These are phyloP conservation scores for Ustilago curta DNA, from an alignment of 1,284 basidiomycete species.

Conservation along the genomic window DNA sequence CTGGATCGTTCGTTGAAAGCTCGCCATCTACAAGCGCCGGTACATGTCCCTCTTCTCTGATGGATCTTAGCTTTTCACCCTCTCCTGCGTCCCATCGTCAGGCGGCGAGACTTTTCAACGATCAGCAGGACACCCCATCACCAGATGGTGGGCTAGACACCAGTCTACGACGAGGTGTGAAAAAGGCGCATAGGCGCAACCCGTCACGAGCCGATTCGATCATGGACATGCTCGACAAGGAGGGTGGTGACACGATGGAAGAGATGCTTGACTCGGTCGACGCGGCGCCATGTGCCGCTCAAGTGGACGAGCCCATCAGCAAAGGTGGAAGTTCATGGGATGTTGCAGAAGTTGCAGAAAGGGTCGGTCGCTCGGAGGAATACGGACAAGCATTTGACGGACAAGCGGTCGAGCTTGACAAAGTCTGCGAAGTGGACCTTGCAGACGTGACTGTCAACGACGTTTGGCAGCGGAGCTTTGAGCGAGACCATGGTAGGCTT, in stretches of 20 bases:
- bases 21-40: conserved; percentile 31
- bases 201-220: conserved; percentile 34
- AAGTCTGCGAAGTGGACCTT: conserved; percentile 17
- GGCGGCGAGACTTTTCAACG: no score
- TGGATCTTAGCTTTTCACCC: conserved; percentile 27
- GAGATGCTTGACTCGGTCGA: conserved; percentile 17
- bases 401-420: not conserved
- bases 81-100: conserved; percentile 8
- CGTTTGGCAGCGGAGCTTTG: conserved; percentile 16
- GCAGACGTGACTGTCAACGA: conserved; percentile 26
- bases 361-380: not conserved
- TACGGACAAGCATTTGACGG: not conserved
- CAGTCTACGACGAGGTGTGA: no score
- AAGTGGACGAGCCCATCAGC: not conserved
- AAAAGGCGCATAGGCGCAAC: conserved; percentile 14
- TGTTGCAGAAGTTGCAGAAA: not conserved
- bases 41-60: conserved; percentile 15
- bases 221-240: conserved; percentile 23
- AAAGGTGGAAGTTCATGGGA: not conserved
- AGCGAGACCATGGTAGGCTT: not conserved
- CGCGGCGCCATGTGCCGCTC: not conserved
- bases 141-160: not conserved
- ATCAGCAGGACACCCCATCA: conserved; percentile 7
- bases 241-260: conserved; percentile 17
- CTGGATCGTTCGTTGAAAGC: conserved; percentile 16